Percentiles rank a stretch among this genome's conserved stretches.
Evolutionary conservation across 2,329 filamentous ascomycete genomes (phyloP).

Genomic region (Colletotrichum tropicicola): DNA sequence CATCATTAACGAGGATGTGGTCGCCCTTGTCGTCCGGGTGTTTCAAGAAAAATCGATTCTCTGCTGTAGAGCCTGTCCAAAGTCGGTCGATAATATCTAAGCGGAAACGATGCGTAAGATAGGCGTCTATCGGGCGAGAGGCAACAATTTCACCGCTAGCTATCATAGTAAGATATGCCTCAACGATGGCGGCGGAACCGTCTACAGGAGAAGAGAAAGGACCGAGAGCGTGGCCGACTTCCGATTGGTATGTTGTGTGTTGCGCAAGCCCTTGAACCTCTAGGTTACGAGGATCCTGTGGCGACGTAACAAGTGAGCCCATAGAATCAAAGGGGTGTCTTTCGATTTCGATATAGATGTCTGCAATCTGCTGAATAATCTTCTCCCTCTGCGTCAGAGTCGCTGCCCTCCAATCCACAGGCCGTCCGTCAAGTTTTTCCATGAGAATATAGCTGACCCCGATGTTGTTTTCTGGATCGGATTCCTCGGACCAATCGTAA

Average conservation of each 20-base stretch:
- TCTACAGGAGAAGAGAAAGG: neutral
- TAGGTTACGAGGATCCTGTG: neutral
- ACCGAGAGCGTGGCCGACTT: neutral
- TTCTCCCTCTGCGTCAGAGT: conserved; percentile 38
- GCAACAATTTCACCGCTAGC: neutral
- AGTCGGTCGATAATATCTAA: neutral
- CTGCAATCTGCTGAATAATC: conserved; percentile 40
- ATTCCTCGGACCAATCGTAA: conserved; percentile 40
- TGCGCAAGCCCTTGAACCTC: neutral
- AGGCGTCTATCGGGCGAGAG: neutral
- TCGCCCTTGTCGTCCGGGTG: conserved; percentile 58
- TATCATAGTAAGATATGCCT: neutral
- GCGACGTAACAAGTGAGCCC: conserved; percentile 13
- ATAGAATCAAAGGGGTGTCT: conserved; percentile 40
- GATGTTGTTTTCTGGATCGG: conserved; percentile 40
- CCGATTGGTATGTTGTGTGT: neutral
- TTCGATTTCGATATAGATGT: conserved; percentile 42
- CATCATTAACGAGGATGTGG: conserved; percentile 54
- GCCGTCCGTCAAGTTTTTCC: conserved; percentile 47
- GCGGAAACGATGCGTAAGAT: neutral
- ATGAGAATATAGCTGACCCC: conserved; percentile 51
- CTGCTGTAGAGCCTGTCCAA: neutral
- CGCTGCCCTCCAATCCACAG: conserved; percentile 43
- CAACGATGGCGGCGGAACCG: neutral
- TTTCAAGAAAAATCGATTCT: conserved; percentile 50